Evolutionary conservation across 2,329 filamentous ascomycete species (phyloP), one percentile per base, ranked within the genome.

Genomic region (Verruconis gallopava): DNA sequence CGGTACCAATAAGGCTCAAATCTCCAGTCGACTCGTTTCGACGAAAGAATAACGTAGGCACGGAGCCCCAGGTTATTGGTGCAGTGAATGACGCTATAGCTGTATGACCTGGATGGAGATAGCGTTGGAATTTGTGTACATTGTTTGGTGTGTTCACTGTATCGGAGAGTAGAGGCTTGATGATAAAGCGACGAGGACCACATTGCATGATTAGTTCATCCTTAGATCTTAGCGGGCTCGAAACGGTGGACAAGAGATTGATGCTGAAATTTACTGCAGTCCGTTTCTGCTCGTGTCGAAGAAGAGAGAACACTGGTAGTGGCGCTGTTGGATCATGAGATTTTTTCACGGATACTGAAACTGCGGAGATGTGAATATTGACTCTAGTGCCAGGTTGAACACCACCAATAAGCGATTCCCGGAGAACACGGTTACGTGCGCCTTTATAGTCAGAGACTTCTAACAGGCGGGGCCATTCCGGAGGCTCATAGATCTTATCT

Each of bases 91-190:
- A 83, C 5, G 88, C 91, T 18, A 96, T 80, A 3, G 84, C 84
- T 5, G 84, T 89, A 51, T 85, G 81, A 3, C 91, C 91, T 0
- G 91, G 88, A 59, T 96, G 86, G 4, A 96, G 66, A 65, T 77
- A 98, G 21, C 89, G 81, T 61, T 85, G 83, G 63, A 86, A 96
- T 61, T 98, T 98, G 72, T 96, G 88, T 12, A 98, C 88, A 56
- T 98, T 81, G 65, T 96, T 96, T 37, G 85, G 84, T 0, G 89
- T 95, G 55, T 81, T 85, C 44, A 88, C 89, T n/a, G 75, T 71
- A 55, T 84, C 77, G 0, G 88, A 95, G 68, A 89, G 95, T 36
- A 96, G 69, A 9, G 91, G 91, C 54, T 91, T 89, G 63, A 95
- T 77, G 45, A 88, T 67, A 54, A 95, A 79, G 39, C 91, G 77